These are phyloP conservation scores for Fusarium praegraminearum DNA, from an alignment of 2,329 filamentous ascomycete genomes.

Conservation along the genomic window DNA sequence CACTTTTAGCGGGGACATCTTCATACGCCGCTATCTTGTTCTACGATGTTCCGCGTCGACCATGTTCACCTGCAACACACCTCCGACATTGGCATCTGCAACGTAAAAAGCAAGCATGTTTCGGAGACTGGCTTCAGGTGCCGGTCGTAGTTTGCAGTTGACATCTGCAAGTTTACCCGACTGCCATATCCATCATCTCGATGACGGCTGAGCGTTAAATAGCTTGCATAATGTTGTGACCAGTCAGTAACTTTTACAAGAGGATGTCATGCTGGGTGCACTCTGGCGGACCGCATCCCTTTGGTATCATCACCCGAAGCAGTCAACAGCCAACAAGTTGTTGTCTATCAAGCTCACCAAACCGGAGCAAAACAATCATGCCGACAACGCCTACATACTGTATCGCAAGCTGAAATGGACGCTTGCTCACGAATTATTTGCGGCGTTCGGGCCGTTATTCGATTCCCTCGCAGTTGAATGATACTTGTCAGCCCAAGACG, in stretches of 20 bases:
- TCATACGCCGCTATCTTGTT: conserved; percentile 16
- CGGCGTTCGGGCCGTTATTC: conserved; percentile 36
- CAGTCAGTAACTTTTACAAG: not conserved
- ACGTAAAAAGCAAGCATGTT: conserved; percentile 5
- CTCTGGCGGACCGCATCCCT: conserved; percentile 13
- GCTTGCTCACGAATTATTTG: conserved; percentile 5
- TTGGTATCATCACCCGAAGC: not conserved
- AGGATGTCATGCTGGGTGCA: not conserved
- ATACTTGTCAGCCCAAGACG: conserved; percentile 27
- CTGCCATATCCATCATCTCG: not conserved
- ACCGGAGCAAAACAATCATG: conserved; percentile 1
- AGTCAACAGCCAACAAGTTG: not conserved
- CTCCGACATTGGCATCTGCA: conserved; percentile 5
- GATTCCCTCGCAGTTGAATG: conserved; percentile 10
- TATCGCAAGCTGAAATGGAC: conserved; percentile 25
- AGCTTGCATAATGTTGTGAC: conserved; percentile 29
- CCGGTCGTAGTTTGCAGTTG: not conserved
- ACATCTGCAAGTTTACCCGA: conserved; percentile 9
- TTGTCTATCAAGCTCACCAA: not conserved
- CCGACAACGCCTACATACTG: not conserved
- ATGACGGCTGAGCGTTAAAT: conserved; percentile 18
- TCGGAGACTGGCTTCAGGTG: not conserved
- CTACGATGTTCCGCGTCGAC: conserved; percentile 1
- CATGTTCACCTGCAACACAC: conserved; percentile 18
- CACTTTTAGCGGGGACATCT: conserved; percentile 31